Evolutionary conservation across 2,329 filamentous ascomycete species (phyloP).

Genomic region (Reticulascus tulasneorum): DNA sequence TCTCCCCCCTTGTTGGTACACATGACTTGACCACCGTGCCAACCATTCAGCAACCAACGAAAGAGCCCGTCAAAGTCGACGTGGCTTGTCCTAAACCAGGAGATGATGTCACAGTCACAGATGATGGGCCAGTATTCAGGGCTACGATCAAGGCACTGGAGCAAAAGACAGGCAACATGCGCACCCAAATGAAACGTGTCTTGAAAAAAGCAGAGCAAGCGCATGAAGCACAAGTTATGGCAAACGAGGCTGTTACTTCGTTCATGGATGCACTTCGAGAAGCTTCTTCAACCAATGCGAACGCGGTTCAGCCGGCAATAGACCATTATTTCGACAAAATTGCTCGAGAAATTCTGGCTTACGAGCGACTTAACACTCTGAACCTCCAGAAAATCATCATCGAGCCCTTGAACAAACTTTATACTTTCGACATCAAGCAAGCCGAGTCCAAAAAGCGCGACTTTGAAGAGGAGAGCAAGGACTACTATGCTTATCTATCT

Average conservation of each 20-base stretch:
- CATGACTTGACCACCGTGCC: slow-evolving; percentile 15
- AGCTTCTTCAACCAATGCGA: slow-evolving; percentile 84
- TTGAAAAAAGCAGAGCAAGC: slow-evolving; percentile 91
- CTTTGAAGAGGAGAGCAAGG: slow-evolving; percentile 97
- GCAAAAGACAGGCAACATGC: slow-evolving; percentile 94
- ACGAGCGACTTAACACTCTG: slow-evolving; percentile 77
- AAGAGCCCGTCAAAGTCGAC: slow-evolving; percentile 73
- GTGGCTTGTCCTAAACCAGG: slow-evolving; percentile 79
- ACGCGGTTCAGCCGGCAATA: slow-evolving; percentile 92
- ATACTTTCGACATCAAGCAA: slow-evolving; percentile 95
- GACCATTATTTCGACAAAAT: slow-evolving; percentile 99
- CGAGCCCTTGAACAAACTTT: slow-evolving; percentile 86
- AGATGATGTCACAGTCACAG: slow-evolving; percentile 78
- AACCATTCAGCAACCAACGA: slow-evolving; percentile 15
- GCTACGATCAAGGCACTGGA: slow-evolving; percentile 96
- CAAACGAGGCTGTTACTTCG: slow-evolving; percentile 77
- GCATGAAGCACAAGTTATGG: slow-evolving; percentile 71
- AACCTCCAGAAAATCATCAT: slow-evolving; percentile 93
- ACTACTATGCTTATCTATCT: slow-evolving; percentile 94
- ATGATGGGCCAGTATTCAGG: slow-evolving; percentile 92
- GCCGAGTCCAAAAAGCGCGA: slow-evolving; percentile 95
- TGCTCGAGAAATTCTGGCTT: slow-evolving; percentile 80
- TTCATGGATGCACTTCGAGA: slow-evolving; percentile 87
- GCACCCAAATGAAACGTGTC: slow-evolving; percentile 91
- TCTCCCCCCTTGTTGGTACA: slow-evolving; percentile 43